These are phyloP conservation scores for Leccinum fuscescens DNA, from an alignment of 1,284 basidiomycete genomes.

Conservation along the genomic window DNA sequence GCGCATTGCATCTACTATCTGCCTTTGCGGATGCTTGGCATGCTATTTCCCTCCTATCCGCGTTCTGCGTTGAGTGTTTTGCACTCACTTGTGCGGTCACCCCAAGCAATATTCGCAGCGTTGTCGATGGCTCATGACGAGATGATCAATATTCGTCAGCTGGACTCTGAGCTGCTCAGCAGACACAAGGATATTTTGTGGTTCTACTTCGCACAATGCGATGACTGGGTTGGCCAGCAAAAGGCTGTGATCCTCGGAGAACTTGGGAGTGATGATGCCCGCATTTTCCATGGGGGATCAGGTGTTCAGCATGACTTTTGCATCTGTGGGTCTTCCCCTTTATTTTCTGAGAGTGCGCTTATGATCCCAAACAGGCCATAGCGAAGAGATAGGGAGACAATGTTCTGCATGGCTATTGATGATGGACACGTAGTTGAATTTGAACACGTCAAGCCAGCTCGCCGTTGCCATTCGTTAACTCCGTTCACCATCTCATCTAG, in stretches of 20 bases:
- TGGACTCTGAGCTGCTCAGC: constrained; percentile 44
- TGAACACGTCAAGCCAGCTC: no score
- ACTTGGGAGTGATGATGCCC: constrained; percentile 36
- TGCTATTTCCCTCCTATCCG: constrained; percentile 44
- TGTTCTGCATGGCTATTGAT: constrained; percentile 44
- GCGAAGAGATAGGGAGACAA: constrained; percentile 45
- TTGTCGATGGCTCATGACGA: constrained; percentile 62
- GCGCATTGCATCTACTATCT: constrained; percentile 25
- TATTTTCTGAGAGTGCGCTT: background rate
- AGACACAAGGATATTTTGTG: constrained; percentile 41
- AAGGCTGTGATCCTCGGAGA: constrained; percentile 39
- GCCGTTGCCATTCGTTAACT: no score
- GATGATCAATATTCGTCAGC: constrained; percentile 51
- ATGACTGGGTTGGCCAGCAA: constrained; percentile 60
- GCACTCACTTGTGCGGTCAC: constrained; percentile 45
- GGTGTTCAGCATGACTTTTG: constrained; percentile 64
- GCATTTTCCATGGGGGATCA: constrained; percentile 42
- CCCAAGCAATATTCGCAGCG: constrained; percentile 44
- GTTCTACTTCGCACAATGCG: constrained; percentile 54
- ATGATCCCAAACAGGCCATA: constrained; percentile 44
- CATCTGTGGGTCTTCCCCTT: constrained; percentile 45
- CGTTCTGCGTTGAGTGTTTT: constrained; percentile 46
- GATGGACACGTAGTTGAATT: background rate
- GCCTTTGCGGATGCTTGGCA: constrained; percentile 21
- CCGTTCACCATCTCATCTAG: no score